Evolutionary conservation across 176 grass and related monocot species (phyloP).

Genomic region (Alopecurus myosuroides): DNA sequence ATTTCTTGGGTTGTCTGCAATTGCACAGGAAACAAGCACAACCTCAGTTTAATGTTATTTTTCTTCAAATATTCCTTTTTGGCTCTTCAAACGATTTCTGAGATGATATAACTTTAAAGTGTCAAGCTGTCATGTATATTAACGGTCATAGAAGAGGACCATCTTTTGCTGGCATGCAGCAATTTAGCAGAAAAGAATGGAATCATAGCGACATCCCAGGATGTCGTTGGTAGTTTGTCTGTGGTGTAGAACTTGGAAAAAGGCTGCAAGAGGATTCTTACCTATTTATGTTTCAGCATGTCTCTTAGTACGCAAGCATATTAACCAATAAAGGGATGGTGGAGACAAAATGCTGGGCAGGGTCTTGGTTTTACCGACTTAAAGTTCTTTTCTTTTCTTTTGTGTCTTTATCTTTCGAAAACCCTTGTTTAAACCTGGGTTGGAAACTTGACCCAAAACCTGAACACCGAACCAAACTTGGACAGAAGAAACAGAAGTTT

Average conservation of each 20-base stretch:
- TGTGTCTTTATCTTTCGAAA: not conserved
- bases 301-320: not conserved
- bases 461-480: not conserved
- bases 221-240: not conserved
- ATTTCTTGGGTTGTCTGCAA: not conserved
- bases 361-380: conserved; percentile 7
- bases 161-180: not conserved
- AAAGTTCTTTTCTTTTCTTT: not conserved
- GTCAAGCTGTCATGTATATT: not conserved
- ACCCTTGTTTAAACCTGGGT: not conserved
- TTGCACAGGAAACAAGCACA: not conserved
- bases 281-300: not conserved
- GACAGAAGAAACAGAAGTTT: not conserved
- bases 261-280: not conserved
- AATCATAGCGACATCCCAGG: not conserved
- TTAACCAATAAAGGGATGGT: not conserved
- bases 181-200: not conserved
- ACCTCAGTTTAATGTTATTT: not conserved
- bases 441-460: not conserved
- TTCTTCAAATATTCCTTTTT: not conserved
- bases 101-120: not conserved
- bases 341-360: not conserved
- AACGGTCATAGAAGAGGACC: not conserved
- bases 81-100: not conserved
- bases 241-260: not conserved